These are phyloP conservation scores for Asterionellopsis glacialis DNA, from an alignment of 108 stramenopile species.

Conservation along the genomic window DNA sequence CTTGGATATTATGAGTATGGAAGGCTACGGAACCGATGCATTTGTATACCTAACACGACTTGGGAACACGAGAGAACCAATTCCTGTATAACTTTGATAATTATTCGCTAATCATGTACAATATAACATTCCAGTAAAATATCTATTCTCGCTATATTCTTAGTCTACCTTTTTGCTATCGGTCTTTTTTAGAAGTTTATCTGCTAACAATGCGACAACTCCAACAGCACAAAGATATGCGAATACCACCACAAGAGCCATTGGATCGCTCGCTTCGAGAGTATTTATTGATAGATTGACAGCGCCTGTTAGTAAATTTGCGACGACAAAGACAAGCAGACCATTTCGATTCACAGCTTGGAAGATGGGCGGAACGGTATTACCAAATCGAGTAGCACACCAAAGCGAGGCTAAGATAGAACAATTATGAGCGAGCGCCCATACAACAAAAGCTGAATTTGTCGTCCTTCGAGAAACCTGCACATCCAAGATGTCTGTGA, in stretches of 20 bases:
- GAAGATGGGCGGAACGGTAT: constrained; percentile 37
- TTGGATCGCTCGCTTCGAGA: constrained; percentile 42
- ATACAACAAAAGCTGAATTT: constrained; percentile 64
- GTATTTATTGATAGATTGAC: constrained; percentile 84
- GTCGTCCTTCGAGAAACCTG: constrained; percentile 80
- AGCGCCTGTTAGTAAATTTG: constrained; percentile 85
- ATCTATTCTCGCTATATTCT: neutral
- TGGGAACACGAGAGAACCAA: constrained; percentile 77
- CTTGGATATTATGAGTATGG: constrained; percentile 88
- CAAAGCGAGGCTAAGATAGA: constrained; percentile 34
- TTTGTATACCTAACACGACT: constrained; percentile 89
- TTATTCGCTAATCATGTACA: neutral
- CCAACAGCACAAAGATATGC: constrained; percentile 55
- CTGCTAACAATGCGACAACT: constrained; percentile 24
- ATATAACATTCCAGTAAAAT: neutral
- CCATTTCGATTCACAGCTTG: constrained; percentile 73
- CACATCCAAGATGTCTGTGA: constrained; percentile 21
- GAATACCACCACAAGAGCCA: constrained; percentile 51
- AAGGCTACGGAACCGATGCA: constrained; percentile 98
- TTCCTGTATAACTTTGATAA: constrained; percentile 53
- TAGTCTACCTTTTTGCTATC: neutral
- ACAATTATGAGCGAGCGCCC: constrained; percentile 67
- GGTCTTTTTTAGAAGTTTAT: neutral
- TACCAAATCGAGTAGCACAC: constrained; percentile 5
- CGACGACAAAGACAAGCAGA: constrained; percentile 76